Evolutionary conservation across 2,329 filamentous ascomycete genomes (phyloP), one percentile per base, ranked within the genome.

Genomic region (Sporothrix pallida): DNA sequence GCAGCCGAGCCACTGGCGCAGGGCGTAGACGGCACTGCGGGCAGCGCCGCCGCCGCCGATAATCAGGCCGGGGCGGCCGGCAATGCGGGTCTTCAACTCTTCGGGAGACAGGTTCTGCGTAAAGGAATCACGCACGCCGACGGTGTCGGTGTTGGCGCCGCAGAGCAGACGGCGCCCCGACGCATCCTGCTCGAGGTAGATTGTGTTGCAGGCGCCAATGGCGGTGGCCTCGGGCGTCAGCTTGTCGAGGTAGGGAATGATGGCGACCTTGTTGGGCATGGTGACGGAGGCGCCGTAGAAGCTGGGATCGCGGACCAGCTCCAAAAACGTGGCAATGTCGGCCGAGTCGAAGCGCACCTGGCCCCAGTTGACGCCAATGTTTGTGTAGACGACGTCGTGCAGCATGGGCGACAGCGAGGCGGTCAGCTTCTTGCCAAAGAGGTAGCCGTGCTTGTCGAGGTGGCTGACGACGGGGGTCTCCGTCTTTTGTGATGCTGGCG

Each of bases 241-340:
- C 72, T 90, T 88, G 79, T 95, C 92, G 9, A 95, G 86, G 77
- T 93, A 86, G 0, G 88, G 86, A 74, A 95, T 88, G 79, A 95
- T 93, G 77, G 89, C 86, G 37, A 95, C 88, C 81, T 96, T 95
- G 84, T 93, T 90, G 0, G 93, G 93, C 93, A 95, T 96, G 23
- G 93, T 95, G 52, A 95, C 90, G 3, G 91, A 89, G 26, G 91
- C 89, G 72, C 91, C 91, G 78, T 90, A 91, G 80, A 90, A 92
- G 76, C 86, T 83, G 17, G 87, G 86, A 76, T 90, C 82, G 74
- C 85, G 83, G 48, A 88, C 84, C 8, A 91, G 82, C 23, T 83
- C 76, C 26, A 89, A 79, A 77, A 88, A 89, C 26, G 81, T 77
- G 8, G 81, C 75, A 76, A 89, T 84, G 76, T 87, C 83, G 44